Conservation (phyloP, 306 rosid genomes). For the Vigna hirtella region DNA sequence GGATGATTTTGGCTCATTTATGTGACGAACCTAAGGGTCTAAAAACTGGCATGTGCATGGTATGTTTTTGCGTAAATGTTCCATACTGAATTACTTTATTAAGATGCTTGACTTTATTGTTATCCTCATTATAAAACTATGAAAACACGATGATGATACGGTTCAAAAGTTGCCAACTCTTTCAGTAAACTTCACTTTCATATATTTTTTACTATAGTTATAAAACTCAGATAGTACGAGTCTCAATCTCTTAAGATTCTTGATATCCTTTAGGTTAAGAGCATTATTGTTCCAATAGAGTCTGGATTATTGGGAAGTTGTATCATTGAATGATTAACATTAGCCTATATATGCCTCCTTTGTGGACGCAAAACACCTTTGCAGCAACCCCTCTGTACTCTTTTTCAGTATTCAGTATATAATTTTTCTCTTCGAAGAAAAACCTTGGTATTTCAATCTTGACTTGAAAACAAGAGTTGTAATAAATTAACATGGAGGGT, state of each 20-base stretch:
- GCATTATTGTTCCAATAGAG: no score
- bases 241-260: not conserved
- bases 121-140: constrained; percentile 1
- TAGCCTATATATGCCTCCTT: no score
- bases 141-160: not conserved
- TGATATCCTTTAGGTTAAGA: not conserved
- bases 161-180: constrained; percentile 7
- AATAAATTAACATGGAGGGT: not conserved
- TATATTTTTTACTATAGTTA: not conserved
- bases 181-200: constrained; percentile 10
- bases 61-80: constrained; percentile 49
- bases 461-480: not conserved
- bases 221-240: not conserved
- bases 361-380: no score
- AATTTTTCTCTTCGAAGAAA: not conserved
- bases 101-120: constrained; percentile 25
- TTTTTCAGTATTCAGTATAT: no score
- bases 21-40: constrained; percentile 99
- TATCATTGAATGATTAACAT: no score
- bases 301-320: no score
- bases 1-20: constrained; percentile 93
- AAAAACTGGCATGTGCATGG: constrained; percentile 99
- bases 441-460: not conserved
- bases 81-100: constrained; percentile 21
- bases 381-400: no score